Evolutionary conservation across 768 basidiomycete species (phyloP).

Genomic region (Nevesoporus exiguus): DNA sequence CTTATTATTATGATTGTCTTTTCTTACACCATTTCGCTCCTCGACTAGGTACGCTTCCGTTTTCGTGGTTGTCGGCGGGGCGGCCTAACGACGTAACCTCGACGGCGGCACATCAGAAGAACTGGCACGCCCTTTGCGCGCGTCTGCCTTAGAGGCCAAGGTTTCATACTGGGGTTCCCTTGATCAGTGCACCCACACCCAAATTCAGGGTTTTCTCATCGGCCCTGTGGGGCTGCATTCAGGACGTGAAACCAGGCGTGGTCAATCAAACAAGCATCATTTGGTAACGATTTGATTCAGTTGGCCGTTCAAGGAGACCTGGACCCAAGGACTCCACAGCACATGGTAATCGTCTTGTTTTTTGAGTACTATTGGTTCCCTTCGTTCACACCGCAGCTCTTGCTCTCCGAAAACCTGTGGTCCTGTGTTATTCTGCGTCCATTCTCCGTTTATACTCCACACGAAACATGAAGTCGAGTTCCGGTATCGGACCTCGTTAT

Average conservation of each 20-base stretch:
- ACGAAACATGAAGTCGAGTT: slow-evolving; percentile 4
- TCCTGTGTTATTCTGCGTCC: background rate
- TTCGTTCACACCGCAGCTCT: background rate
- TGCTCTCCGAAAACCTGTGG: slow-evolving; percentile 19
- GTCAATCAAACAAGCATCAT: slow-evolving; percentile 11
- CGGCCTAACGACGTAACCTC: slow-evolving; percentile 8
- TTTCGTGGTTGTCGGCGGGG: slow-evolving; percentile 15
- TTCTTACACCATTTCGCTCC: slow-evolving; percentile 15
- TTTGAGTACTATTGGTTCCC: background rate
- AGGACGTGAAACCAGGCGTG: slow-evolving; percentile 13
- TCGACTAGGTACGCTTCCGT: background rate
- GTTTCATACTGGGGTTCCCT: slow-evolving; percentile 13
- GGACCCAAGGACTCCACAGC: slow-evolving; percentile 26
- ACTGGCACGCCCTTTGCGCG: slow-evolving; percentile 29
- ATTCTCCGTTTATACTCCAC: slow-evolving; percentile 6
- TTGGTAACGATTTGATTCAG: slow-evolving; percentile 22
- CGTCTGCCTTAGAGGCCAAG: slow-evolving; percentile 18
- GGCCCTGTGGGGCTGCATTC: slow-evolving; percentile 16
- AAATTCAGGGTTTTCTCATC: slow-evolving; percentile 23
- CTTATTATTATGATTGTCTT: slow-evolving; percentile 1
- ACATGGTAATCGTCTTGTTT: slow-evolving; percentile 26
- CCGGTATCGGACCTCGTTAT: slow-evolving; percentile 25
- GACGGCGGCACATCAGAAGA: slow-evolving; percentile 19
- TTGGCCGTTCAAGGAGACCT: slow-evolving; percentile 21
- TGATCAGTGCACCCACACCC: slow-evolving; percentile 14